Evolutionary conservation across 1,139 yeast species (phyloP).

Genomic region (Debaryomyces sp.): DNA sequence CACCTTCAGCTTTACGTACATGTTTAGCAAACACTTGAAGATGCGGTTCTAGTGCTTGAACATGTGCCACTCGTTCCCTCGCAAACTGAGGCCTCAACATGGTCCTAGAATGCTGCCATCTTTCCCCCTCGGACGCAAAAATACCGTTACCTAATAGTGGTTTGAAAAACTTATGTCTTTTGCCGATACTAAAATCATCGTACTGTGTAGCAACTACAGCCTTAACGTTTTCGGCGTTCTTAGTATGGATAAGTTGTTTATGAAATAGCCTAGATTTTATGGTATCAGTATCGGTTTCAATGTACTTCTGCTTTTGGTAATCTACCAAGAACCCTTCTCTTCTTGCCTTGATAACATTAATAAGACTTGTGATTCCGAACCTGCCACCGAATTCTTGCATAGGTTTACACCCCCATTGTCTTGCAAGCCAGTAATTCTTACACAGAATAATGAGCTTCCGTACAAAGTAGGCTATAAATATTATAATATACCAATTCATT

Average conservation of each 20-base stretch:
- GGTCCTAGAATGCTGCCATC: constrained; percentile 61
- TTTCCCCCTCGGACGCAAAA: constrained; percentile 56
- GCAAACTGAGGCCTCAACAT: constrained; percentile 62
- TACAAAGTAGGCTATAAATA: not conserved
- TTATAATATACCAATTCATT: not conserved
- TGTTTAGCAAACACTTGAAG: constrained; percentile 39
- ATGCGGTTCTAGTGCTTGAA: constrained; percentile 50
- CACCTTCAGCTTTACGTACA: constrained; percentile 28
- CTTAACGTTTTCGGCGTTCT: constrained; percentile 43
- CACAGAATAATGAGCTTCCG: constrained; percentile 16
- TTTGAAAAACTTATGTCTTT: constrained; percentile 42
- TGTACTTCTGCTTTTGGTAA: constrained; percentile 7
- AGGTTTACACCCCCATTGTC: constrained; percentile 17
- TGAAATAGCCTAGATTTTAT: constrained; percentile 4
- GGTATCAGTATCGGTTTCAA: constrained; percentile 7
- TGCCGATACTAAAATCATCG: constrained; percentile 54
- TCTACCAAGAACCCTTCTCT: constrained; percentile 15
- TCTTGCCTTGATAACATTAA: constrained; percentile 5
- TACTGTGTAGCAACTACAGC: constrained; percentile 48
- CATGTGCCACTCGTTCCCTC: constrained; percentile 56
- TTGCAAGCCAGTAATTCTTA: constrained; percentile 21
- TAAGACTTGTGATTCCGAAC: constrained; percentile 11
- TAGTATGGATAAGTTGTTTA: constrained; percentile 22
- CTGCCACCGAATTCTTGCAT: constrained; percentile 2
- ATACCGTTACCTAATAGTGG: constrained; percentile 60